phyloP scores from a whole-genome alignment of 164 flowering plant genomes.

The Echeveria elegans region DNA sequence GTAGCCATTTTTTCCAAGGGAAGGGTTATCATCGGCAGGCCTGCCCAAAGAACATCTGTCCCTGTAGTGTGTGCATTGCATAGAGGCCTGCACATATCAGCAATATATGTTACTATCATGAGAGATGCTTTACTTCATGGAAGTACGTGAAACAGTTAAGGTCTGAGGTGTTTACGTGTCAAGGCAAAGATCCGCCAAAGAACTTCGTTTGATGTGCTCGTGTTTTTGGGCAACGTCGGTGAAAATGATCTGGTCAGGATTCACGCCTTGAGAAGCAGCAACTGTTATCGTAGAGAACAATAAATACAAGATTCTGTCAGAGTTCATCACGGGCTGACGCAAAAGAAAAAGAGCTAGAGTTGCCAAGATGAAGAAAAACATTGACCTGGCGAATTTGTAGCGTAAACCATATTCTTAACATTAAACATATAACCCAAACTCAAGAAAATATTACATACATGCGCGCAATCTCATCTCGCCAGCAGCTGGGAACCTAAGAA shows the following conservation, averaged over 20 bases:
- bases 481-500: slow-evolving; percentile 95
- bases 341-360: background rate
- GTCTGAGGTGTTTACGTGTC: slow-evolving; percentile 72
- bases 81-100: slow-evolving; percentile 48
- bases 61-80: slow-evolving; percentile 99
- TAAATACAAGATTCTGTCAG: background rate
- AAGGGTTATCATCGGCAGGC: slow-evolving; percentile 87
- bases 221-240: slow-evolving; percentile 93
- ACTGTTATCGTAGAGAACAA: slow-evolving; percentile 33
- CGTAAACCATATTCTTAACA: background rate
- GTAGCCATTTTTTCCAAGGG: slow-evolving; percentile 99
- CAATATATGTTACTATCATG: background rate
- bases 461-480: slow-evolving; percentile 90
- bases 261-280: slow-evolving; percentile 83
- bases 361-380: background rate
- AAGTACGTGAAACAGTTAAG: background rate
- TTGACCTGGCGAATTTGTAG: background rate
- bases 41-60: slow-evolving; percentile 97
- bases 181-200: slow-evolving; percentile 87
- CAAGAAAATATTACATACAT: slow-evolving; percentile 38
- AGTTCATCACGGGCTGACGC: background rate
- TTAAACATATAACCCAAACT: background rate
- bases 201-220: slow-evolving; percentile 92
- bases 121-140: background rate
- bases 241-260: slow-evolving; percentile 84